phyloP scores from a whole-genome alignment of 345 rosid genomes.

The Lumnitzera littorea region DNA sequence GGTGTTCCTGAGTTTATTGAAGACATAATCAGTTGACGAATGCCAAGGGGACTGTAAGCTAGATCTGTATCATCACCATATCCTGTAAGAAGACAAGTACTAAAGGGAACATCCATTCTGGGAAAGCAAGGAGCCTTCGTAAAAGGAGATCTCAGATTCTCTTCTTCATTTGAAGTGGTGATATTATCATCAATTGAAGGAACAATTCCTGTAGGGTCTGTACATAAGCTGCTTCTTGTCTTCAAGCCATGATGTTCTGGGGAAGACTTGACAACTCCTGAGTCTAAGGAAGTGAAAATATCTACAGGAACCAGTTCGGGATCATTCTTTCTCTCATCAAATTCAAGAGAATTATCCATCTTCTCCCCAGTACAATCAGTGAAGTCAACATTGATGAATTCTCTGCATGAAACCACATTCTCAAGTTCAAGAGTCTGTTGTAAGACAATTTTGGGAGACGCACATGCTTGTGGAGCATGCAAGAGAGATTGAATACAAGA shows the following conservation, averaged over 20 bases:
- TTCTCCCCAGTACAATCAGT: slow-evolving; percentile 6
- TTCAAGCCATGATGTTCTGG: background rate
- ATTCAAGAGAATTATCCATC: slow-evolving; percentile 8
- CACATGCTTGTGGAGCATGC: background rate
- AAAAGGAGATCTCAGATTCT: slow-evolving; percentile 20
- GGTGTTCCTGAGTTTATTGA: slow-evolving; percentile 26
- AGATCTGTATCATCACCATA: slow-evolving; percentile 26
- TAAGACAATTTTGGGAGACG: background rate
- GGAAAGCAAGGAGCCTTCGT: slow-evolving; percentile 37
- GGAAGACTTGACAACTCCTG: background rate
- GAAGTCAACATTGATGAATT: slow-evolving; percentile 13
- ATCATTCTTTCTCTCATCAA: slow-evolving; percentile 13
- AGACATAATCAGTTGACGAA: slow-evolving; percentile 32
- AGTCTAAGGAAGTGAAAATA: background rate
- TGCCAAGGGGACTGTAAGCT: slow-evolving; percentile 37
- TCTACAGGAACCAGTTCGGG: background rate
- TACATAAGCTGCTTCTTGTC: no score
- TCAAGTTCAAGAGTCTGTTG: slow-evolving; percentile 21
- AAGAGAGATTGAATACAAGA: no score
- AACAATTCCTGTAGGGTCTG: no score
- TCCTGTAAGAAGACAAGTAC: slow-evolving; percentile 27
- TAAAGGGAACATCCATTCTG: slow-evolving; percentile 26
- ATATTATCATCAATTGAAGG: no score
- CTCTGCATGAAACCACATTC: slow-evolving; percentile 6
- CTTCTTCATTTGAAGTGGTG: slow-evolving; percentile 4